phyloP scores from a whole-genome alignment of 805 yeast genomes.

The Debaryomyces castellii region DNA sequence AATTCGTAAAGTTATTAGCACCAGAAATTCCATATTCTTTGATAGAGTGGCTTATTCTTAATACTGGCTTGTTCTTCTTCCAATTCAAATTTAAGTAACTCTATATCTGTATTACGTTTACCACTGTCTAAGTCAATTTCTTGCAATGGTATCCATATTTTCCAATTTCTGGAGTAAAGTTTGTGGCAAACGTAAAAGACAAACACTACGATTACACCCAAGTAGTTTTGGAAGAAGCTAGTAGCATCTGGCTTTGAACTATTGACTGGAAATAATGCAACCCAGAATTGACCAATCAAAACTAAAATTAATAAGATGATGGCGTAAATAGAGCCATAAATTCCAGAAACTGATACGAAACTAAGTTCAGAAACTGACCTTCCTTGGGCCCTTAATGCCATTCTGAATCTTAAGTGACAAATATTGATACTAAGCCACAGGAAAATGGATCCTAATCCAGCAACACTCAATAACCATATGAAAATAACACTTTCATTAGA shows the following conservation, averaged over 20 bases:
- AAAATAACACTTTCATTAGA: constrained; percentile 32
- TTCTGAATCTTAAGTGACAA: constrained; percentile 41
- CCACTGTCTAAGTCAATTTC: constrained; percentile 45
- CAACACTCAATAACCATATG: constrained; percentile 41
- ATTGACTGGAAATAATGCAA: constrained; percentile 57
- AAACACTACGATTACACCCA: constrained; percentile 21
- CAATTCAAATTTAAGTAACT: constrained; percentile 37
- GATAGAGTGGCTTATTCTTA: constrained; percentile 4
- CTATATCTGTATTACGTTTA: constrained; percentile 36
- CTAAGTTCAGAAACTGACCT: constrained; percentile 33
- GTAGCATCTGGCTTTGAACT: constrained; percentile 26
- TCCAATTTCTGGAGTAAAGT: constrained; percentile 16
- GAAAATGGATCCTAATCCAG: constrained; percentile 41
- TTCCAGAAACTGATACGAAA: constrained; percentile 33
- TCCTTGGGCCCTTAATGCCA: constrained; percentile 34
- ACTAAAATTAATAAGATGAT: constrained; percentile 48
- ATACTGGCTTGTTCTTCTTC: constrained; percentile 34
- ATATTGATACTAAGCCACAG: constrained; percentile 41
- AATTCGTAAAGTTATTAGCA: constrained; percentile 6
- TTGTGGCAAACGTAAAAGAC: constrained; percentile 44
- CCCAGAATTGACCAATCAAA: constrained; percentile 58
- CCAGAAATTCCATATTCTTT: constrained; percentile 21
- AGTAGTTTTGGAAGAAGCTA: constrained; percentile 38
- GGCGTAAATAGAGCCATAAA: constrained; percentile 54
- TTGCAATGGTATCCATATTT: constrained; percentile 28